Percentiles rank a stretch among this genome's conserved stretches.
Conservation (phyloP, 176 grass and related monocot genomes). For the Miscanthus lutarioriparius region DNA sequence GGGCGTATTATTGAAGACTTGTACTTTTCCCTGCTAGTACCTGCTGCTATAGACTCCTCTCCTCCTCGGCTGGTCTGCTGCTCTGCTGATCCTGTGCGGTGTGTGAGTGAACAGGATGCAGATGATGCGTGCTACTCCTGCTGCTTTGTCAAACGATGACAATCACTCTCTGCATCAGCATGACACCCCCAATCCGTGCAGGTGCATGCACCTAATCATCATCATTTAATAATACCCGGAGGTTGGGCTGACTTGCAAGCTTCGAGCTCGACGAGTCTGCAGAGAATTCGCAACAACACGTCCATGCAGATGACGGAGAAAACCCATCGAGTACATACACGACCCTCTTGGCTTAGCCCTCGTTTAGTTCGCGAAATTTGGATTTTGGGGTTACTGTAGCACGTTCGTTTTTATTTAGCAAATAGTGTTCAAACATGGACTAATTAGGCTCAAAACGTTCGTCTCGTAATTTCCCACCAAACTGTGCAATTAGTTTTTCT, state of each 20-base stretch:
- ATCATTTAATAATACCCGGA: not conserved
- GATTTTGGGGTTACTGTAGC: too few species aligned
- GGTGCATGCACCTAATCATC: not conserved
- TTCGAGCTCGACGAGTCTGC: not conserved
- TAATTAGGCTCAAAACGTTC: too few species aligned
- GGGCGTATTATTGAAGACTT: conserved; percentile 34
- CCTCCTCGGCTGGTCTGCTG: not conserved
- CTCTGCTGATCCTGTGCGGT: too few species aligned
- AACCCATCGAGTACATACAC: not conserved
- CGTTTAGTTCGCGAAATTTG: too few species aligned
- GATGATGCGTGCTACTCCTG: too few species aligned
- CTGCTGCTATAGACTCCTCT: not conserved
- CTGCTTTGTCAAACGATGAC: not conserved
- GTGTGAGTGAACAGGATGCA: too few species aligned
- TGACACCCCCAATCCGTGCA: not conserved
- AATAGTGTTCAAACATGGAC: too few species aligned
- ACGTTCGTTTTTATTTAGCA: too few species aligned
- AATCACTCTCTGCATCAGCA: not conserved
- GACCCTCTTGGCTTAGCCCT: too few species aligned
- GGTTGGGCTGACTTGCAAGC: conserved; percentile 11
- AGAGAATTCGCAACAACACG: not conserved
- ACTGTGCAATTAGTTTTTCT: too few species aligned
- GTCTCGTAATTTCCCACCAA: too few species aligned
- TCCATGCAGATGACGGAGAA: not conserved
- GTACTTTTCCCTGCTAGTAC: conserved; percentile 27